Percentiles rank a stretch among this genome's conserved stretches.
Conservation (phyloP, 768 basidiomycete species). For the Pulveroboletus sp. region DNA sequence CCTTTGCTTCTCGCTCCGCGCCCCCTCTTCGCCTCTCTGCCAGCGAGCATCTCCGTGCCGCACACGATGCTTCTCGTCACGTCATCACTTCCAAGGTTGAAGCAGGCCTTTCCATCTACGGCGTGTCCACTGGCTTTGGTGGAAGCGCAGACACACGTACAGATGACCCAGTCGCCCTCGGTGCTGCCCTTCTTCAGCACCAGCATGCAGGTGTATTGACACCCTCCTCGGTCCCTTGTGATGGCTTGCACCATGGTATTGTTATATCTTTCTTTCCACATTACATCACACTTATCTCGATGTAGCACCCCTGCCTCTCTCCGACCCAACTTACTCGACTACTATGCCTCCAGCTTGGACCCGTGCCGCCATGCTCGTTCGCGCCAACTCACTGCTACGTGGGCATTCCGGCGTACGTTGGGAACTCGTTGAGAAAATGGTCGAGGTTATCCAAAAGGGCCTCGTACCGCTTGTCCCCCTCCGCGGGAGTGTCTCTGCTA, state of each 20-base stretch:
- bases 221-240: conserved; percentile 43
- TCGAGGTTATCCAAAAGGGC: conserved; percentile 61
- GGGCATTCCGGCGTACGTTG: conserved; percentile 85
- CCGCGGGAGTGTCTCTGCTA: conserved; percentile 79
- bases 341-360: conserved; percentile 89
- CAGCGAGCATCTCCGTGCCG: conserved; percentile 36
- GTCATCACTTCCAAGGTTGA: conserved; percentile 1
- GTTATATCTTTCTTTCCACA: background rate
- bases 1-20: conserved; percentile 35
- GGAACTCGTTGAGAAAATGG: conserved; percentile 78
- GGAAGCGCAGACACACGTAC: conserved; percentile 88
- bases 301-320: conserved; percentile 51
- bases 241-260: conserved; percentile 3
- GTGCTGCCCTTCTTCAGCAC: conserved; percentile 80
- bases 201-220: conserved; percentile 69
- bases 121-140: conserved; percentile 82
- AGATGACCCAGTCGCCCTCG: conserved; percentile 65
- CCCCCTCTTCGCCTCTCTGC: conserved; percentile 23
- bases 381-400: conserved; percentile 85
- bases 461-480: conserved; percentile 80
- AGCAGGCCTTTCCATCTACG: conserved; percentile 69
- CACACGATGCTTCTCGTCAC: conserved; percentile 56
- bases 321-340: conserved; percentile 60
- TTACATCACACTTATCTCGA: background rate
- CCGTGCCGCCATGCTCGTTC: conserved; percentile 79